Evolutionary conservation across 225 moss, liverwort and hornwort genomes (phyloP).

Genomic region (Rhytidiadelphus loreus): DNA sequence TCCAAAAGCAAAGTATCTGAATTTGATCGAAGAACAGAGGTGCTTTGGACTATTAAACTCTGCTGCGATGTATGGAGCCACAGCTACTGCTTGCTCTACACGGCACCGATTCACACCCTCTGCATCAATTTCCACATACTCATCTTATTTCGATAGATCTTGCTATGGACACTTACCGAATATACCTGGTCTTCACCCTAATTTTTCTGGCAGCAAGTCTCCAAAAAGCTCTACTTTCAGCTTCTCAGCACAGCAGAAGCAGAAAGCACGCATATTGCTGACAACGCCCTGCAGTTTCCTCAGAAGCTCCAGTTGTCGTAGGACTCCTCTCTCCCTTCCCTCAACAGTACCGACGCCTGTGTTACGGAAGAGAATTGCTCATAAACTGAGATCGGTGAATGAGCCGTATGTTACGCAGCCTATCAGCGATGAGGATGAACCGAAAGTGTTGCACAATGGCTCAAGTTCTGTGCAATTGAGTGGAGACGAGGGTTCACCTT

Average conservation of each 20-base stretch:
- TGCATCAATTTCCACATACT: not conserved
- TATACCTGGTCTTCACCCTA: not conserved
- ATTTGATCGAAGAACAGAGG: not conserved
- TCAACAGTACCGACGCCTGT: not conserved
- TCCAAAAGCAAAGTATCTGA: not conserved
- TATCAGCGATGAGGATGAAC: not conserved
- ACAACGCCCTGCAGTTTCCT: not conserved
- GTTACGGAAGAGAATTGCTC: not conserved
- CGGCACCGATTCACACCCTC: not conserved
- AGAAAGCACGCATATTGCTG: not conserved
- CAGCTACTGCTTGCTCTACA: not conserved
- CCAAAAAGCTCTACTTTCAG: not conserved
- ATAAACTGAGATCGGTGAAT: constrained; percentile 13
- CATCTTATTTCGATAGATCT: not conserved
- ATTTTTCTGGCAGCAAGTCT: not conserved
- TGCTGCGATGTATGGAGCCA: constrained; percentile 30
- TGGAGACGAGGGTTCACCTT: not conserved
- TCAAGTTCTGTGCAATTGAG: not conserved
- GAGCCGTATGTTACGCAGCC: constrained; percentile 21
- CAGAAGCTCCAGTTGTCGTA: not conserved
- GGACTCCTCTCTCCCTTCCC: not conserved
- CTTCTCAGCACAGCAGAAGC: not conserved
- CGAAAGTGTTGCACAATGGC: not conserved
- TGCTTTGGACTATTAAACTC: not conserved
- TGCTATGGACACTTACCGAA: not conserved